Conservation (phyloP, 129 eudicot species). For the Flaveria sonorensis region DNA sequence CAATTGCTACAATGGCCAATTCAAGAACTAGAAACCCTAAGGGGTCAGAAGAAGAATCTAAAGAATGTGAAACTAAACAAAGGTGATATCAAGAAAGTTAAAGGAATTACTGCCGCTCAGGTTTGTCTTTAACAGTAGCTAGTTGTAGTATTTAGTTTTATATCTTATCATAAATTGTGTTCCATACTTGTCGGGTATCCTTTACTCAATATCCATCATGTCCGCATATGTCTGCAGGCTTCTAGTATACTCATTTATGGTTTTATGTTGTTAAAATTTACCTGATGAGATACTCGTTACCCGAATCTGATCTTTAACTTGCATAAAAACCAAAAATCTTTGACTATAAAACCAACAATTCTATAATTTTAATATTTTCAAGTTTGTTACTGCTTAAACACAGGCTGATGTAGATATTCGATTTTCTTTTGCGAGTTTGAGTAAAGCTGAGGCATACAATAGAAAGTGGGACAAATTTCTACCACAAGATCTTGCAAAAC, state of each 20-base stretch:
- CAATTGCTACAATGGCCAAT: conserved; percentile 81
- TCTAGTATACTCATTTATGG: no score
- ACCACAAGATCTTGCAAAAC: conserved; percentile 1
- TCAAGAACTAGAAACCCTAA: conserved; percentile 56
- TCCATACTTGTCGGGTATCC: no score
- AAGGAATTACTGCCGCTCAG: conserved; percentile 67
- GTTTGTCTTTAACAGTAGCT: conserved; percentile 24
- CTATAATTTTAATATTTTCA: no score
- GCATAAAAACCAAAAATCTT: no score
- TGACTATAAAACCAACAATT: no score
- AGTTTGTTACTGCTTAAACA: not conserved
- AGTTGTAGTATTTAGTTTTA: no score
- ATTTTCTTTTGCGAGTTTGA: conserved; percentile 55
- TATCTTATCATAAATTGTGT: no score
- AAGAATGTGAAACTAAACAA: conserved; percentile 31
- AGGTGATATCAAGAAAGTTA: conserved; percentile 49
- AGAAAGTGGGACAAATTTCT: conserved; percentile 48
- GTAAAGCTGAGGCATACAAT: conserved; percentile 56
- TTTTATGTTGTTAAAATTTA: no score
- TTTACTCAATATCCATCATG: no score
- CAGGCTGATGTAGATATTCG: conserved; percentile 69
- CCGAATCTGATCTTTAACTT: no score
- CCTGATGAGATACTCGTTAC: no score
- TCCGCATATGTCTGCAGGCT: no score
- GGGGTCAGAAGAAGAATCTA: conserved; percentile 44